Evolutionary conservation across 257 asterid species (phyloP).

Genomic region (Capsicum chinense): DNA sequence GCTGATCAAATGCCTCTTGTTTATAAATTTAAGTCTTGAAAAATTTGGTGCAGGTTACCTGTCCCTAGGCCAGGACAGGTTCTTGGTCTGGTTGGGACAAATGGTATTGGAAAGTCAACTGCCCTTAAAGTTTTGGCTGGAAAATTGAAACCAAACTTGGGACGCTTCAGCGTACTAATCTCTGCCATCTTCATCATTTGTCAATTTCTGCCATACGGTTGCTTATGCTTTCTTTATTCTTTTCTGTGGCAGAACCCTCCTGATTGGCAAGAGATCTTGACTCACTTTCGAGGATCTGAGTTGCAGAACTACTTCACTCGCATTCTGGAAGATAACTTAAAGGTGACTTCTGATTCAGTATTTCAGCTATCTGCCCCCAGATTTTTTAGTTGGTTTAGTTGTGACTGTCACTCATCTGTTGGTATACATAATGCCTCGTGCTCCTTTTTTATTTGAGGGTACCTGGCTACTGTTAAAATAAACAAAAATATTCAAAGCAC

Average conservation of each 20-base stretch:
- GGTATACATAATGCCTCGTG: not conserved
- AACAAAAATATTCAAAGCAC: not conserved
- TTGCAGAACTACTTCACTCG: conserved; percentile 96
- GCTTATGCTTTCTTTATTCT: conserved; percentile 32
- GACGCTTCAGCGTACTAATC: conserved; percentile 70
- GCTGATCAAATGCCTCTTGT: conserved; percentile 26
- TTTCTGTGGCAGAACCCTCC: conserved; percentile 85
- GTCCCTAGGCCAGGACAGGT: conserved; percentile 99
- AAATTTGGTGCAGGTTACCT: conserved; percentile 65
- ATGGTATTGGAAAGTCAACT: conserved; percentile 95
- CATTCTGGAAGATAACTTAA: conserved; percentile 92
- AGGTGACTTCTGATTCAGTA: conserved; percentile 52
- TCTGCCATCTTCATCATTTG: not conserved
- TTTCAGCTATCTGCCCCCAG: not conserved
- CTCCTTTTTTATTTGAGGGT: not conserved
- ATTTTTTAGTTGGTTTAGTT: not conserved
- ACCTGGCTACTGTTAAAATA: not conserved
- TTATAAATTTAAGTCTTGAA: conserved; percentile 21
- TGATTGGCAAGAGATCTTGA: conserved; percentile 98
- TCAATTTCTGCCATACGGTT: conserved; percentile 22
- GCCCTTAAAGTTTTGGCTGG: conserved; percentile 97
- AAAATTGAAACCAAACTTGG: conserved; percentile 95
- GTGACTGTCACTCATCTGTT: not conserved
- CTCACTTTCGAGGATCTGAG: conserved; percentile 97
- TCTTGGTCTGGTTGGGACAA: conserved; percentile 98